A percentile compares a stretch with the other conserved stretches of the same genome.
Conservation (phyloP, 1,139 yeast genomes). For the Suhomyces bribrorum region DNA sequence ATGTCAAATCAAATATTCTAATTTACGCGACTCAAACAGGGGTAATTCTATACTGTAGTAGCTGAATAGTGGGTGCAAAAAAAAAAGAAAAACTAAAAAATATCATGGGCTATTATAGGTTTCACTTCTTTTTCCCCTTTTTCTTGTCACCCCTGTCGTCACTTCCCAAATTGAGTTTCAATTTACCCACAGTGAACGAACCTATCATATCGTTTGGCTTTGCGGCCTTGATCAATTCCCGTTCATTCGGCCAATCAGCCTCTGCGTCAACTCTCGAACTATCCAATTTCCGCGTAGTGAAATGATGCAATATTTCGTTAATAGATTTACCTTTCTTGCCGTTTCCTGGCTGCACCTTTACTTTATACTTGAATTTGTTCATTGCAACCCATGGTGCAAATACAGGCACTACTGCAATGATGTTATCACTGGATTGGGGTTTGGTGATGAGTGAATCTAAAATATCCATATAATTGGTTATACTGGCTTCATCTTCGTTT, state of each 20-base stretch:
- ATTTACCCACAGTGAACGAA: conserved; percentile 40
- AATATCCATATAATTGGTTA: conserved; percentile 38
- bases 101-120: too few relatives aligned
- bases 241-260: conserved; percentile 72
- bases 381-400: conserved; percentile 93
- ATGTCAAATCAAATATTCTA: too few relatives aligned
- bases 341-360: conserved; percentile 83
- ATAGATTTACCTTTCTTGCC: conserved; percentile 89
- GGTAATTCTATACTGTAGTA: too few relatives aligned
- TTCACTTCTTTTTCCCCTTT: conserved; percentile 4
- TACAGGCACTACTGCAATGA: conserved; percentile 71
- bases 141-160: conserved; percentile 3
- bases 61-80: too few relatives aligned
- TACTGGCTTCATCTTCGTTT: conserved; percentile 36
- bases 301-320: conserved; percentile 62
- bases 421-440: conserved; percentile 45
- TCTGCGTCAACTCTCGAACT: conserved; percentile 49
- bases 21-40: too few relatives aligned
- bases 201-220: conserved; percentile 53
- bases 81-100: background rate
- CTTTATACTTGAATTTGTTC: conserved; percentile 73
- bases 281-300: conserved; percentile 60
- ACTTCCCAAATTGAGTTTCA: conserved; percentile 33
- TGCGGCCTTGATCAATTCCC: conserved; percentile 55
- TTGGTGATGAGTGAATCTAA: conserved; percentile 44